Conservation (phyloP, 257 asterid genomes). For the Anisodus acutangulus region DNA sequence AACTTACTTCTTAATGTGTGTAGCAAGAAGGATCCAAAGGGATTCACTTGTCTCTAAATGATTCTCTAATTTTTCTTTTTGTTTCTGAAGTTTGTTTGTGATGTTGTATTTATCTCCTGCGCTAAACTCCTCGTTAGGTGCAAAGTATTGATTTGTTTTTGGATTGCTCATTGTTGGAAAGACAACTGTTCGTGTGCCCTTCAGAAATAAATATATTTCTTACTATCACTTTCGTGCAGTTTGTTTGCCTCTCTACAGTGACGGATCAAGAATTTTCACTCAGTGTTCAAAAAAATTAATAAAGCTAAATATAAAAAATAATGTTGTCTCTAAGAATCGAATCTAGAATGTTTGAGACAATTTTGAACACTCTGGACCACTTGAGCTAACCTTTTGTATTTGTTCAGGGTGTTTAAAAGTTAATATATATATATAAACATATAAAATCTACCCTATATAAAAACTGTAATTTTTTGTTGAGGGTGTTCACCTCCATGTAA, state of each 20-base stretch:
- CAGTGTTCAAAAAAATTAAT: no score
- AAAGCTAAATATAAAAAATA: no score
- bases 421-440: no score
- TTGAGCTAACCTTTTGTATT: no score
- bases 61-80: background rate
- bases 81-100: background rate
- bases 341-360: no score
- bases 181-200: background rate
- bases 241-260: background rate
- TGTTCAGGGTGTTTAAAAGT: no score
- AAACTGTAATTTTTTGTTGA: no score
- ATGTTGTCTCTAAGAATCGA: no score
- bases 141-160: background rate
- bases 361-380: no score
- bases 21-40: constrained; percentile 54
- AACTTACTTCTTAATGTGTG: constrained; percentile 57
- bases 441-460: no score
- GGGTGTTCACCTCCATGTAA: no score
- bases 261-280: no score
- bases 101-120: background rate
- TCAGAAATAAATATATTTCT: background rate
- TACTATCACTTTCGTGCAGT: background rate
- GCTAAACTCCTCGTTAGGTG: constrained; percentile 17
- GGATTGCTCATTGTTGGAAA: constrained; percentile 2
- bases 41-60: constrained; percentile 51